phyloP scores from a whole-genome alignment of 768 basidiomycete genomes.

The Podaxis carcinomalis region DNA sequence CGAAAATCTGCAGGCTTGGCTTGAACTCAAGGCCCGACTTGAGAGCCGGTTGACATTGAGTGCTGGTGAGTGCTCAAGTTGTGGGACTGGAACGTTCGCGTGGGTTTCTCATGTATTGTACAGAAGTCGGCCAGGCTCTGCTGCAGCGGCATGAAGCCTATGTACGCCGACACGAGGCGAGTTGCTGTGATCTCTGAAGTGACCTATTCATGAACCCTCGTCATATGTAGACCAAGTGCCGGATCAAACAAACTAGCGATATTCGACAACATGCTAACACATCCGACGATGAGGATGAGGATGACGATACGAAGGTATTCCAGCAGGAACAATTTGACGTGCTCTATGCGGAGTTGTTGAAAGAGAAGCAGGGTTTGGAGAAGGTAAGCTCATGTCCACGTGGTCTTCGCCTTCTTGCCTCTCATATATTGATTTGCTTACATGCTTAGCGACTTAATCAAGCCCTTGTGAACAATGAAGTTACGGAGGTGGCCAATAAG shows the following conservation, averaged over 20 bases:
- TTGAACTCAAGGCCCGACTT: constrained; percentile 59
- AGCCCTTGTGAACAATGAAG: constrained; percentile 76
- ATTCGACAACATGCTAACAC: constrained; percentile 15
- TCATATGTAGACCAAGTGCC: constrained; percentile 15
- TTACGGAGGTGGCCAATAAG: constrained; percentile 76
- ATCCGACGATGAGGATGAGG: constrained; percentile 10
- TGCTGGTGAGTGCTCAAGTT: constrained; percentile 60
- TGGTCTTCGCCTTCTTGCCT: not conserved
- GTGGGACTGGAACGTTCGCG: not conserved
- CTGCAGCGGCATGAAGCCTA: constrained; percentile 85
- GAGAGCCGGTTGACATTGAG: constrained; percentile 79
- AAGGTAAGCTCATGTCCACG: constrained; percentile 36
- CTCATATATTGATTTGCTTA: constrained; percentile 5
- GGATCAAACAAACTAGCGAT: constrained; percentile 18
- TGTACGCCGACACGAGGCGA: constrained; percentile 66
- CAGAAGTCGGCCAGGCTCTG: constrained; percentile 89
- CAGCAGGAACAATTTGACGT: constrained; percentile 28
- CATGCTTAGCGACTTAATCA: constrained; percentile 63
- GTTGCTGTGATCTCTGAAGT: constrained; percentile 17
- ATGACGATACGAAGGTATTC: constrained; percentile 20
- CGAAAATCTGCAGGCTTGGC: constrained; percentile 60
- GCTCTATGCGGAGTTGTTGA: constrained; percentile 31
- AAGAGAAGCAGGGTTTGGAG: constrained; percentile 60
- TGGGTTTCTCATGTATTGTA: not conserved
- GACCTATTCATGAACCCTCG: not conserved